These are phyloP conservation scores for Nephelium lappaceum DNA, from an alignment of 345 rosid species.

Conservation along the genomic window DNA sequence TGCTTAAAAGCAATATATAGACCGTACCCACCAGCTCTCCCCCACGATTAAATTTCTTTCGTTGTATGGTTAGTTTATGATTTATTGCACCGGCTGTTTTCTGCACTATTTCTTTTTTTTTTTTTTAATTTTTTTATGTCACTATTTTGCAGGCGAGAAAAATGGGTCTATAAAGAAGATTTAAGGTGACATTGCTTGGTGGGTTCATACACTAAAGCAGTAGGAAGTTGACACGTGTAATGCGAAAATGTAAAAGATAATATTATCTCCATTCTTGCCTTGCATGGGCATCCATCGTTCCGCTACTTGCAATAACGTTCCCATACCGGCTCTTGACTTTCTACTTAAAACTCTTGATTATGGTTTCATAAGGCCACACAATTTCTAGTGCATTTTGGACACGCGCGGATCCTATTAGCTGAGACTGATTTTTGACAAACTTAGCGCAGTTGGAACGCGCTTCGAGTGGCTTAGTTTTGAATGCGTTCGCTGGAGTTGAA, in stretches of 20 bases:
- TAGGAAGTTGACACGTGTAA: not conserved
- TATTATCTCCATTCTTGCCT: not conserved
- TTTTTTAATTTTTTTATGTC: too few relatives aligned
- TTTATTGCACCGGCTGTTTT: slow-evolving; percentile 20
- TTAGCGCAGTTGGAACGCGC: too few relatives aligned
- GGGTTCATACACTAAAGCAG: not conserved
- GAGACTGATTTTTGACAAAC: too few relatives aligned
- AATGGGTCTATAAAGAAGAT: not conserved
- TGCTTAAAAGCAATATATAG: not conserved
- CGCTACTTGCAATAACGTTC: not conserved
- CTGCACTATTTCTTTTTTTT: not conserved
- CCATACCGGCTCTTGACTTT: not conserved
- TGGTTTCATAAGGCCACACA: too few relatives aligned
- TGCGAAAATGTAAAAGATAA: not conserved
- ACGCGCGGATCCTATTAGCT: too few relatives aligned
- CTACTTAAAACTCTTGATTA: too few relatives aligned
- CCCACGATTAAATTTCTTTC: not conserved
- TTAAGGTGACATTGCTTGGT: not conserved
- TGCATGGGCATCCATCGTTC: slow-evolving; percentile 10
- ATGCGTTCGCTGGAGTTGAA: too few relatives aligned
- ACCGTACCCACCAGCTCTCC: not conserved
- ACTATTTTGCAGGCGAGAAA: not conserved
- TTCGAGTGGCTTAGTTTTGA: too few relatives aligned
- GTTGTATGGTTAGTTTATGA: not conserved
- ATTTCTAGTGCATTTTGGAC: too few relatives aligned